These are phyloP conservation scores for Sechiopsis laciniata DNA, from an alignment of 306 rosid species.

Conservation along the genomic window DNA sequence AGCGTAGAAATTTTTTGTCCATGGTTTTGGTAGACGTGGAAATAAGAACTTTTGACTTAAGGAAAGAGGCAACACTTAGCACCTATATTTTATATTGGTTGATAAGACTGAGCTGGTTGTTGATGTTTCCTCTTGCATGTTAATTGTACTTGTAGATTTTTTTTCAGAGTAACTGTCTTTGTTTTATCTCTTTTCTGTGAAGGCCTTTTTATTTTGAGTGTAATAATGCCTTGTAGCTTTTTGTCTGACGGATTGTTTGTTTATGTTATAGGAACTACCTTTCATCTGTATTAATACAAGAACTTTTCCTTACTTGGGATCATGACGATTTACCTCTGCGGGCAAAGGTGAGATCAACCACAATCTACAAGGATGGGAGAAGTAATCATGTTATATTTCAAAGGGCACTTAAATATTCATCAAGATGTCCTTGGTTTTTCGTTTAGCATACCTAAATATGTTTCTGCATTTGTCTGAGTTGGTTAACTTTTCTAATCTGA, in stretches of 20 bases:
- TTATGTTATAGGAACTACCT: constrained; percentile 73
- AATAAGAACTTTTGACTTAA: neutral
- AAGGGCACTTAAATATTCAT: neutral
- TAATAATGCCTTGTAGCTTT: constrained; percentile 1
- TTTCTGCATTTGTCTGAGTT: constrained; percentile 6
- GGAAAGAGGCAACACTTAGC: neutral
- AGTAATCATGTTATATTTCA: neutral
- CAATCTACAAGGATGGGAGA: neutral
- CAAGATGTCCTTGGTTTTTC: neutral
- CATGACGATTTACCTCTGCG: constrained; percentile 91
- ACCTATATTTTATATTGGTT: neutral
- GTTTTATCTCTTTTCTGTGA: neutral
- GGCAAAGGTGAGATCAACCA: constrained; percentile 46
- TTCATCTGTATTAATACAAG: constrained; percentile 93
- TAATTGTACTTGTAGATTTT: neutral
- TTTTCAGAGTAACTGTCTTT: neutral
- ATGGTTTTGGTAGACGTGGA: constrained; percentile 8
- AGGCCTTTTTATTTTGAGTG: constrained; percentile 19
- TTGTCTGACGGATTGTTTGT: constrained; percentile 15
- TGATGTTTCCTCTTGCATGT: neutral
- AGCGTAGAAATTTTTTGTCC: neutral
- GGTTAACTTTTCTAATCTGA: constrained; percentile 12
- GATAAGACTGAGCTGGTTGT: neutral
- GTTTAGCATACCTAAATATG: neutral
- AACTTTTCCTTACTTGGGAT: constrained; percentile 94